Evolutionary conservation across 2,329 filamentous ascomycete genomes (phyloP).

Genomic region (Diaporthe citrichinensis): DNA sequence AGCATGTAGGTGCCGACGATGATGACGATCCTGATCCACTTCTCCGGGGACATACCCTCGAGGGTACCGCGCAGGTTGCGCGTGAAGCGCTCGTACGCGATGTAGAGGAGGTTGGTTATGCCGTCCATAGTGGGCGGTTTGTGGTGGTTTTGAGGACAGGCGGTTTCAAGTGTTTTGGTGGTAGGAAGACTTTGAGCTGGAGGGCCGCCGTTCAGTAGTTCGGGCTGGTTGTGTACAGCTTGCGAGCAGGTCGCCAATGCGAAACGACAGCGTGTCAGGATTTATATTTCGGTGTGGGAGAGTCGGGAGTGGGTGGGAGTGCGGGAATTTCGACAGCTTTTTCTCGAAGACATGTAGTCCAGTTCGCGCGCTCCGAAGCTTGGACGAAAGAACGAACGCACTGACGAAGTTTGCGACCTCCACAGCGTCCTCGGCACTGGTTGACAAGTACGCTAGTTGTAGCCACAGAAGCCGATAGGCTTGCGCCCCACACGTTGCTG

Average conservation of each 20-base stretch:
- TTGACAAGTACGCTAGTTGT: slow-evolving; percentile 3
- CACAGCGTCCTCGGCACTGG: slow-evolving; percentile 23
- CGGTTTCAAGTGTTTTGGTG: neutral
- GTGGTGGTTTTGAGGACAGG: neutral
- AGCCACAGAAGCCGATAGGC: neutral
- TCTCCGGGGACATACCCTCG: slow-evolving; percentile 63
- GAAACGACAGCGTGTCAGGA: slow-evolving; percentile 16
- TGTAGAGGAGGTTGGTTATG: slow-evolving; percentile 46
- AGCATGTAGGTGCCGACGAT: slow-evolving; percentile 82
- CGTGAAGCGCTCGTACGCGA: slow-evolving; percentile 52
- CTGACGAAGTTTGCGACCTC: slow-evolving; percentile 28
- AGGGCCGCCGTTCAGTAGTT: neutral
- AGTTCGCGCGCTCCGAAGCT: slow-evolving; percentile 24
- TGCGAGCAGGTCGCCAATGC: neutral
- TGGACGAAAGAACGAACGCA: slow-evolving; percentile 17
- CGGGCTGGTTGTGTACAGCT: neutral
- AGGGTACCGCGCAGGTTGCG: slow-evolving; percentile 67
- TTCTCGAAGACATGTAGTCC: slow-evolving; percentile 17
- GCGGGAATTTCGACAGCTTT: slow-evolving; percentile 32
- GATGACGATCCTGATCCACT: slow-evolving; percentile 78
- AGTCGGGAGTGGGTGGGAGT: neutral
- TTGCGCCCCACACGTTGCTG: slow-evolving; percentile 6
- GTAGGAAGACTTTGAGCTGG: neutral
- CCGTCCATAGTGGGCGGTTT: slow-evolving; percentile 46
- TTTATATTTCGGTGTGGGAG: slow-evolving; percentile 5